phyloP scores from a whole-genome alignment of 345 rosid genomes.

The Boechera retrofracta region DNA sequence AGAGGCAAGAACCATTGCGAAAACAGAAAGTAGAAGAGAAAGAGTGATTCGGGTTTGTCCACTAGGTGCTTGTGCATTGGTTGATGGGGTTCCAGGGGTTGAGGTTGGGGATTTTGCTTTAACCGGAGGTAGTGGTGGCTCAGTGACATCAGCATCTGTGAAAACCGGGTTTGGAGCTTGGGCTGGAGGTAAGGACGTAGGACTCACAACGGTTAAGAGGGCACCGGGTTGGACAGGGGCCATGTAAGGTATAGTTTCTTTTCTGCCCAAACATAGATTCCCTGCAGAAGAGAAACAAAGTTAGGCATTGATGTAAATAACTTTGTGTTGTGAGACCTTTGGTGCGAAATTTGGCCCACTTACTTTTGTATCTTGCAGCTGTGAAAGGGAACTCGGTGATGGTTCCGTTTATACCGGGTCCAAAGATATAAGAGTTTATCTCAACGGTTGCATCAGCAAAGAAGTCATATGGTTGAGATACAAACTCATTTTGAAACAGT shows the following conservation, averaged over 20 bases:
- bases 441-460: conserved; percentile 81
- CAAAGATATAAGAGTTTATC: conserved; percentile 54
- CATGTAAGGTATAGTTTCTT: conserved; percentile 56
- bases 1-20: conserved; percentile 49
- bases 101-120: conserved; percentile 54
- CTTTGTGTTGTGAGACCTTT: conserved; percentile 15
- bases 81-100: conserved; percentile 39
- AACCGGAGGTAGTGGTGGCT: conserved; percentile 65
- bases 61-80: conserved; percentile 48
- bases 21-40: conserved; percentile 51
- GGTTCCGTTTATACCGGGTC: conserved; percentile 56
- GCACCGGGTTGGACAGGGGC: conserved; percentile 55
- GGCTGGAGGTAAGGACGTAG: conserved; percentile 59
- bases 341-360: conserved; percentile 42
- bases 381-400: conserved; percentile 87
- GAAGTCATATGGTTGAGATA: conserved; percentile 91
- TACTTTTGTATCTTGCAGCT: conserved; percentile 78
- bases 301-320: conserved; percentile 11
- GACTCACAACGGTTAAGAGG: conserved; percentile 42
- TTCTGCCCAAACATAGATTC: conserved; percentile 55
- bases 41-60: conserved; percentile 56
- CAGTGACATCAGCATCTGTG: conserved; percentile 59
- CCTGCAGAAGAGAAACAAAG: conserved; percentile 50
- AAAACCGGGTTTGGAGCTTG: conserved; percentile 69
- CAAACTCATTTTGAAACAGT: conserved; percentile 79